Evolutionary conservation across 345 rosid species (phyloP).

Genomic region (Erysimum cheiranthoides): DNA sequence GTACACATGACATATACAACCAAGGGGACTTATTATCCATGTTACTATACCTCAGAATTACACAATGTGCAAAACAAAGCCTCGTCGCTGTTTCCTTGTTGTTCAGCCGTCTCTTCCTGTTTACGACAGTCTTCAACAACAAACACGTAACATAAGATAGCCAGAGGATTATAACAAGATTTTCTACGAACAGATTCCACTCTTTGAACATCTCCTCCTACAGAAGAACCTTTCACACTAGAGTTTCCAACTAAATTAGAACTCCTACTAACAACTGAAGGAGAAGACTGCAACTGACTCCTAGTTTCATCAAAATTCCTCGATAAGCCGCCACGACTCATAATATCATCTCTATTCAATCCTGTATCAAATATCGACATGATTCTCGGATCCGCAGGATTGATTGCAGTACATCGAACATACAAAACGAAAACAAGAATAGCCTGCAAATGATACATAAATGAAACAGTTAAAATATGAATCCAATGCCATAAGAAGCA

Average conservation of each 20-base stretch:
- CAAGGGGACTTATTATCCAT: neutral
- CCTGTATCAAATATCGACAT: slow-evolving; percentile 67
- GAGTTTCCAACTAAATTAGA: slow-evolving; percentile 64
- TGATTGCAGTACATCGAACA: slow-evolving; percentile 93
- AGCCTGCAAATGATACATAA: slow-evolving; percentile 56
- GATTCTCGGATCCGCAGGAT: slow-evolving; percentile 98
- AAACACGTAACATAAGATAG: slow-evolving; percentile 70
- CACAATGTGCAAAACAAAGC: slow-evolving; percentile 91
- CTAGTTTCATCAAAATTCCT: slow-evolving; percentile 61
- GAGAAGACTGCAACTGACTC: slow-evolving; percentile 62
- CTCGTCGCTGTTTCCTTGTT: slow-evolving; percentile 60
- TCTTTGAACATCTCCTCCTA: slow-evolving; percentile 53
- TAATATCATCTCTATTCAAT: slow-evolving; percentile 40
- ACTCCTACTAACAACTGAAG: slow-evolving; percentile 74
- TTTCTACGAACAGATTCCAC: slow-evolving; percentile 45
- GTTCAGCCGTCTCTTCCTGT: slow-evolving; percentile 56
- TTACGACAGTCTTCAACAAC: slow-evolving; percentile 85
- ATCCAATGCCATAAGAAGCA: slow-evolving; percentile 40
- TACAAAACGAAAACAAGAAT: slow-evolving; percentile 86
- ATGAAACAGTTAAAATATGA: neutral
- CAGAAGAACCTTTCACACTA: slow-evolving; percentile 61
- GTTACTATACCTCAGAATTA: slow-evolving; percentile 75
- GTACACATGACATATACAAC: slow-evolving; percentile 1
- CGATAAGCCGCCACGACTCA: slow-evolving; percentile 41
- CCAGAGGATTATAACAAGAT: slow-evolving; percentile 50